phyloP scores from a whole-genome alignment of 2,329 filamentous ascomycete species.

The Rutstroemia sp. region DNA sequence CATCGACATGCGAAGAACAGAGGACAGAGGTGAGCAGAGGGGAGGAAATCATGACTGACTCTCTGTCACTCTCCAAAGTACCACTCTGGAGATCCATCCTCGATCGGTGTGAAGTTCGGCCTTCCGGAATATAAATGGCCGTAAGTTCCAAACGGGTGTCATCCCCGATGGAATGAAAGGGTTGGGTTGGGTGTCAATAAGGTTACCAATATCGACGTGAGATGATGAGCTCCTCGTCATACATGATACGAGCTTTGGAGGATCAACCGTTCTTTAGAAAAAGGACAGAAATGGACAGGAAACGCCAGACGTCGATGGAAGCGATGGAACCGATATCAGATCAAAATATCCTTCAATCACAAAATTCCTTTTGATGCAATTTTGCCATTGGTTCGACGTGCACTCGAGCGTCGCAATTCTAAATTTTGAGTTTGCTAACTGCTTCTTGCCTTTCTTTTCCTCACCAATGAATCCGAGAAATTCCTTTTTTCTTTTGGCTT shows the following conservation, averaged over 20 bases:
- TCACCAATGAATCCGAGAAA: too few relatives aligned
- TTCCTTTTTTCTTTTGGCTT: too few relatives aligned
- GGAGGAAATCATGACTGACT: too few relatives aligned
- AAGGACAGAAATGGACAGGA: too few relatives aligned
- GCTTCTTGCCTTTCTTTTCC: neutral
- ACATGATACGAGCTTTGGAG: neutral
- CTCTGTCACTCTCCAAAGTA: too few relatives aligned
- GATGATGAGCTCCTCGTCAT: neutral
- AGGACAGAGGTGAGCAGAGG: too few relatives aligned
- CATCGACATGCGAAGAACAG: too few relatives aligned
- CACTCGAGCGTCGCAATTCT: neutral
- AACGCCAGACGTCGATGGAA: too few relatives aligned
- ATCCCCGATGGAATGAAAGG: neutral
- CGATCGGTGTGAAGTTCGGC: neutral
- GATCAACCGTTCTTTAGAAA: neutral
- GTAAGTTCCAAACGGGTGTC: neutral
- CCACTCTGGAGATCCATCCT: neutral
- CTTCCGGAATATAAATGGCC: neutral
- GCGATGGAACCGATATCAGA: neutral
- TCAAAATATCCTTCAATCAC: constrained; percentile 3
- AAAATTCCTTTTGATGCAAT: neutral
- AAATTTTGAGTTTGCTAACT: neutral
- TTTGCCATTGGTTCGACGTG: neutral
- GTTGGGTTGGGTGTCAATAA: neutral
- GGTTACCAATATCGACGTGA: neutral